These are phyloP conservation scores for Boehmeria nivea DNA, from an alignment of 306 rosid genomes.

Conservation along the genomic window DNA sequence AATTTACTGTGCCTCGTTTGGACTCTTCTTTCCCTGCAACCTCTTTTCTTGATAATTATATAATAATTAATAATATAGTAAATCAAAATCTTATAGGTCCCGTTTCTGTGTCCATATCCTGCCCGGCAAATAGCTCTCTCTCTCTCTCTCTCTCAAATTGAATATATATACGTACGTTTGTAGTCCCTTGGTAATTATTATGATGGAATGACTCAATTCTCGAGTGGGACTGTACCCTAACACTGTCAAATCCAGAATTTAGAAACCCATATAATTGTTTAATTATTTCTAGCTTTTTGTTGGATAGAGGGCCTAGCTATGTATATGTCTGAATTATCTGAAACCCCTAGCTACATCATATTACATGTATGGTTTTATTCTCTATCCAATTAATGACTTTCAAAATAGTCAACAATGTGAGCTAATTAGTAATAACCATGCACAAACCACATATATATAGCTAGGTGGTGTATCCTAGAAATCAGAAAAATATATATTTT, in stretches of 20 bases:
- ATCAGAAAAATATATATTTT: not conserved
- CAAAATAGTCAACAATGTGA: slow-evolving; percentile 2
- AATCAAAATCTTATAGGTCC: slow-evolving; percentile 4
- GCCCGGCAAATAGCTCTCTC: slow-evolving; percentile 9
- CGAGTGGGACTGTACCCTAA: slow-evolving; percentile 15
- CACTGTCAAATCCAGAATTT: slow-evolving; percentile 14
- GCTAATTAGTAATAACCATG: not conserved
- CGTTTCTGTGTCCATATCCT: slow-evolving; percentile 12
- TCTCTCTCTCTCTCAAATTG: not conserved
- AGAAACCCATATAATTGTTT: slow-evolving; percentile 16
- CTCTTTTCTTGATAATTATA: not conserved
- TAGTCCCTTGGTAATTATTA: slow-evolving; percentile 15
- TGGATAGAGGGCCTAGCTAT: slow-evolving; percentile 18
- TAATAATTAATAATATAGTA: not conserved
- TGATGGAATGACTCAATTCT: slow-evolving; percentile 25
- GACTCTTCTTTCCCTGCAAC: not conserved
- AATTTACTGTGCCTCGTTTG: slow-evolving; percentile 20
- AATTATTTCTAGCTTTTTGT: slow-evolving; percentile 18
- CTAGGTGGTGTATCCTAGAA: not conserved
- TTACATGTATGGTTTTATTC: not conserved
- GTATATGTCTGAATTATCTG: slow-evolving; percentile 7
- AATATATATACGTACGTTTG: not conserved
- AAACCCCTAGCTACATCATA: not conserved
- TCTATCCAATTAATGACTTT: not conserved
- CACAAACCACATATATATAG: not conserved